Conservation (phyloP, 257 asterid genomes). For the Gentiana straminea region DNA sequence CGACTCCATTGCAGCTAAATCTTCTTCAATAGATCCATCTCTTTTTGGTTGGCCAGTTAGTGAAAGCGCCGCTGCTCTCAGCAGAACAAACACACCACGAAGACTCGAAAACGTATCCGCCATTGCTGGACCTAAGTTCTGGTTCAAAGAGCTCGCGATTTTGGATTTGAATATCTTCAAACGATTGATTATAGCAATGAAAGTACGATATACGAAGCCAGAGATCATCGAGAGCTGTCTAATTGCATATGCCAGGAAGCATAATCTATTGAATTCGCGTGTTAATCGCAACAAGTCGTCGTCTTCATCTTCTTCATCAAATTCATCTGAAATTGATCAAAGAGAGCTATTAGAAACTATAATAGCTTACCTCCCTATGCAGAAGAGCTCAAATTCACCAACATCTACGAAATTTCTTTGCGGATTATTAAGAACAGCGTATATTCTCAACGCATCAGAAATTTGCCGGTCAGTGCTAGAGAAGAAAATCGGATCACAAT, state of each 20-base stretch:
- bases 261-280: slow-evolving; percentile 66
- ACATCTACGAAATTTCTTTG: slow-evolving; percentile 42
- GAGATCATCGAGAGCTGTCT: slow-evolving; percentile 75
- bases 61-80: slow-evolving; percentile 20
- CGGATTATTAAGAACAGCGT: slow-evolving; percentile 65
- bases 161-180: slow-evolving; percentile 47
- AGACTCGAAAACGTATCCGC: slow-evolving; percentile 6
- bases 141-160: slow-evolving; percentile 61
- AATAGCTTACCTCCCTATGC: slow-evolving; percentile 46
- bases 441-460: slow-evolving; percentile 68
- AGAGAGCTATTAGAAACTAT: slow-evolving; percentile 78
- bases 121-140: slow-evolving; percentile 23
- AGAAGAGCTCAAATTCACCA: slow-evolving; percentile 26
- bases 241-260: slow-evolving; percentile 55
- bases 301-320: slow-evolving; percentile 19
- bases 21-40: slow-evolving; percentile 62
- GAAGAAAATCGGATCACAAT: slow-evolving; percentile 79
- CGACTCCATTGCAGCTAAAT: slow-evolving; percentile 48
- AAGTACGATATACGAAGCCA: slow-evolving; percentile 39
- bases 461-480: slow-evolving; percentile 46
- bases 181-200: slow-evolving; percentile 58
- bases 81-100: slow-evolving; percentile 10
- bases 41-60: slow-evolving; percentile 85
- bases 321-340: slow-evolving; percentile 66
- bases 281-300: slow-evolving; percentile 44